Percentiles rank a stretch among this genome's conserved stretches.
Conservation (phyloP, 1,139 yeast species). For the Blastobotrys malaysiensis region DNA sequence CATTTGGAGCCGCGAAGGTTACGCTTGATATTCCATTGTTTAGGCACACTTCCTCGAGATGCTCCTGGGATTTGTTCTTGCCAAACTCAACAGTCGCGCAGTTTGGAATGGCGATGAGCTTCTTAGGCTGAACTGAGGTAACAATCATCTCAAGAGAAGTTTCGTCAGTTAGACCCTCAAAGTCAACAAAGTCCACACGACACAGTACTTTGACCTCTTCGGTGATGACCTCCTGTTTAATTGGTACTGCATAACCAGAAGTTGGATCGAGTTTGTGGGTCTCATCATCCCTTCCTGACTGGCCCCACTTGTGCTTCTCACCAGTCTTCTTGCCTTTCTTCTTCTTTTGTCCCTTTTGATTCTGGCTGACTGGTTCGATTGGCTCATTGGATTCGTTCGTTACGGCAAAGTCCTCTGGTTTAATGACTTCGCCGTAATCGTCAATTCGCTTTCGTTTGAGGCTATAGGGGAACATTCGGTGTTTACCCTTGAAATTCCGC, state of each 20-base stretch:
- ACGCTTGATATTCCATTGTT: conserved; percentile 20
- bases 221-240: conserved; percentile 37
- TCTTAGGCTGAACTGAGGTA: conserved; percentile 74
- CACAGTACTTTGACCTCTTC: conserved; percentile 54
- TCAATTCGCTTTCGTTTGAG: conserved; percentile 58
- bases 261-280: conserved; percentile 53
- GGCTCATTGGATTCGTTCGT: conserved; percentile 14
- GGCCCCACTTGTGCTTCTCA: conserved; percentile 37
- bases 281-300: conserved; percentile 28
- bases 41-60: conserved; percentile 13
- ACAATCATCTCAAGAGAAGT: conserved; percentile 76
- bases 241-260: conserved; percentile 43
- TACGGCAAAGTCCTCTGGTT: conserved; percentile 54
- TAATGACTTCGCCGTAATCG: conserved; percentile 78
- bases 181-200: conserved; percentile 70
- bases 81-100: conserved; percentile 3
- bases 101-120: conserved; percentile 47
- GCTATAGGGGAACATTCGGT: conserved; percentile 73
- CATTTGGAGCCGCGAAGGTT: conserved; percentile 38
- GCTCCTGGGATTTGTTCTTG: conserved; percentile 4
- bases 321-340: conserved; percentile 32
- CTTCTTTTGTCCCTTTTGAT: background rate
- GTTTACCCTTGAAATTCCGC: conserved; percentile 55
- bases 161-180: conserved; percentile 79
- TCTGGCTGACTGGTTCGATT: background rate